These are phyloP conservation scores for Xylaria sp. DNA, from an alignment of 2,329 filamentous ascomycete species.

Conservation along the genomic window DNA sequence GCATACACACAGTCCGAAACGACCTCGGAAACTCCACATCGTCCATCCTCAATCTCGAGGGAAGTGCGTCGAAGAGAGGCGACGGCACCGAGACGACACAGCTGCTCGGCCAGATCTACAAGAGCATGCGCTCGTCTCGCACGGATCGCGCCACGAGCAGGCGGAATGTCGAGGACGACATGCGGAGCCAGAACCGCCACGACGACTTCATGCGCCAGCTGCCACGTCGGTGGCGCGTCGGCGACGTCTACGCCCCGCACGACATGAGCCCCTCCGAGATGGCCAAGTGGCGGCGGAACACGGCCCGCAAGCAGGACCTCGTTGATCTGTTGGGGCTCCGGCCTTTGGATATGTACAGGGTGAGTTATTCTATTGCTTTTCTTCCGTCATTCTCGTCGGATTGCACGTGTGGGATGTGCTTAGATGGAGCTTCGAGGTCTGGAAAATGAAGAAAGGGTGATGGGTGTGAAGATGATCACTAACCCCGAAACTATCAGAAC, in stretches of 20 bases:
- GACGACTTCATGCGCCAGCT: constrained; percentile 70
- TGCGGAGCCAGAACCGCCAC: constrained; percentile 54
- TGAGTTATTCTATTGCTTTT: constrained; percentile 54
- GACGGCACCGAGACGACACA: constrained; percentile 30
- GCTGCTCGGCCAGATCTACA: constrained; percentile 36
- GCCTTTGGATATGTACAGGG: constrained; percentile 88
- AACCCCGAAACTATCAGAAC: constrained; percentile 68
- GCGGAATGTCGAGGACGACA: constrained; percentile 49
- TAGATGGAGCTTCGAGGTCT: neutral
- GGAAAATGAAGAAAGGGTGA: neutral
- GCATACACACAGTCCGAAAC: constrained; percentile 35
- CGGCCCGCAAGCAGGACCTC: constrained; percentile 70
- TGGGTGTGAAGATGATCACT: constrained; percentile 14
- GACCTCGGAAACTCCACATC: constrained; percentile 35
- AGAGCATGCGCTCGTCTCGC: constrained; percentile 14
- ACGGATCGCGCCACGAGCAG: neutral
- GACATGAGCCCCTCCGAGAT: constrained; percentile 83
- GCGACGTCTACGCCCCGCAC: constrained; percentile 91
- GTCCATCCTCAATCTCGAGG: constrained; percentile 44
- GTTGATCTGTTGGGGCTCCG: constrained; percentile 83
- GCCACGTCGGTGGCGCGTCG: constrained; percentile 75
- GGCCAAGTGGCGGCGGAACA: constrained; percentile 77
- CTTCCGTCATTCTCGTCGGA: neutral
- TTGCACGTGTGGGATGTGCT: neutral
- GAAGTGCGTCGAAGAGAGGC: neutral